Evolutionary conservation across 1,139 yeast genomes (phyloP).

Genomic region (Protomyces inouyei): DNA sequence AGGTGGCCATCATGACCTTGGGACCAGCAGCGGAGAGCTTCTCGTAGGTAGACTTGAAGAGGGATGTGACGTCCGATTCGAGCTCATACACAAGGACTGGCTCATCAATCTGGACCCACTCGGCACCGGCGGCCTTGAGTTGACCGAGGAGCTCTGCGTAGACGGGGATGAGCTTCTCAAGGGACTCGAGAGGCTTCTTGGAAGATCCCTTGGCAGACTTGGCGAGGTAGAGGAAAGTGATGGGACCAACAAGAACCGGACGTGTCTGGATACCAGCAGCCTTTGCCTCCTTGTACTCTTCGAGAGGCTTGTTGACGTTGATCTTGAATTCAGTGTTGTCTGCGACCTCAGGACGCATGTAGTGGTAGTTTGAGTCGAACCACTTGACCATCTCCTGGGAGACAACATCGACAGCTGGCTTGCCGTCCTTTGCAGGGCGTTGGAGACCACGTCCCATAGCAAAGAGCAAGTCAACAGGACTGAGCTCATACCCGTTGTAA

Average conservation of each 20-base stretch:
- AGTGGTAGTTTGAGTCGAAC: conserved; percentile 99
- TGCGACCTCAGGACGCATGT: conserved; percentile 98
- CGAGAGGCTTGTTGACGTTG: conserved; percentile 94
- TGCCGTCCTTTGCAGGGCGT: conserved; percentile 95
- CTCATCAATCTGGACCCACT: conserved; percentile 93
- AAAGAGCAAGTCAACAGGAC: conserved; percentile 85
- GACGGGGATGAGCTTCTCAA: conserved; percentile 85
- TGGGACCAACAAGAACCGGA: conserved; percentile 95
- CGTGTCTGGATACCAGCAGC: conserved; percentile 92
- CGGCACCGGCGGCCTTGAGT: conserved; percentile 92
- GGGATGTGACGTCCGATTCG: conserved; percentile 74
- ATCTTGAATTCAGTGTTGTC: conserved; percentile 93
- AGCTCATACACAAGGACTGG: conserved; percentile 93
- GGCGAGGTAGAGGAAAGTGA: conserved; percentile 90
- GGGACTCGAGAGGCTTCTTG: conserved; percentile 77
- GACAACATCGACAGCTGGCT: conserved; percentile 90
- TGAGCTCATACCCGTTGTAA: conserved; percentile 85
- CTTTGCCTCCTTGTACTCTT: conserved; percentile 96
- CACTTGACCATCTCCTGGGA: conserved; percentile 91
- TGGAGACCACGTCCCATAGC: conserved; percentile 99
- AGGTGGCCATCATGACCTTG: conserved; percentile 76
- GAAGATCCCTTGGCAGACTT: conserved; percentile 94
- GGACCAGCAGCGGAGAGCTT: conserved; percentile 64
- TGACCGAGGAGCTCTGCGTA: conserved; percentile 82
- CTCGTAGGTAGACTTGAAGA: conserved; percentile 82